phyloP scores from a whole-genome alignment of 345 rosid genomes.

The Syzygium jambos region DNA sequence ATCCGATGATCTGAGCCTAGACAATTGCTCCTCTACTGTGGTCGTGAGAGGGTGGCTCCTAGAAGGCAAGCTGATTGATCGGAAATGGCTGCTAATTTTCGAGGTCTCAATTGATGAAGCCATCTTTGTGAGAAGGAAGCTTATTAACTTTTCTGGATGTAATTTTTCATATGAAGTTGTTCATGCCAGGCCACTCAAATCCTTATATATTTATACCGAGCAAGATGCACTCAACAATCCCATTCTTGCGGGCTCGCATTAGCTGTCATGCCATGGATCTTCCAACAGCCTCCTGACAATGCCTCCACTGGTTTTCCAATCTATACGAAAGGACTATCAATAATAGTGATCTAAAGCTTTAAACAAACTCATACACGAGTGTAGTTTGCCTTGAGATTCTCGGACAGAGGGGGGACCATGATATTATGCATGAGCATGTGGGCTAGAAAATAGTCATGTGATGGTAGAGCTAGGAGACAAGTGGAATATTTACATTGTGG shows the following conservation, averaged over 20 bases:
- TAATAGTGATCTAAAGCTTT: not conserved
- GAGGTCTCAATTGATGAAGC: not conserved
- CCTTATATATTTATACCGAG: not conserved
- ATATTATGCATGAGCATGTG: not conserved
- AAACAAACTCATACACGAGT: not conserved
- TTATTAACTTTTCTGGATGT: not conserved
- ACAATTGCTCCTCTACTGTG: not conserved
- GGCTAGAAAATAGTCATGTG: not conserved
- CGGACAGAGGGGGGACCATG: not conserved
- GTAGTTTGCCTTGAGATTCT: not conserved
- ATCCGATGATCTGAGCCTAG: not conserved
- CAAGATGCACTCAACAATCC: not conserved
- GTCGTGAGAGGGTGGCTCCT: not conserved
- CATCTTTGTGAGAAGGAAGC: not conserved
- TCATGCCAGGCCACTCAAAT: not conserved
- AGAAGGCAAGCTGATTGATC: constrained; percentile 4
- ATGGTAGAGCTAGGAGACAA: not conserved
- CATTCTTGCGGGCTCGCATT: not conserved
- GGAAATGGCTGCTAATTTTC: not conserved
- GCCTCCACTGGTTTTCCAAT: not conserved
- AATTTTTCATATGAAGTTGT: not conserved
- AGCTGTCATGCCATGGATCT: not conserved
- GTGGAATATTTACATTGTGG: not conserved
- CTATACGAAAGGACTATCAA: not conserved
- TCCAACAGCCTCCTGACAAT: not conserved